These are phyloP conservation scores for Exophiala sideris DNA, from an alignment of 2,329 filamentous ascomycete genomes.

Conservation along the genomic window DNA sequence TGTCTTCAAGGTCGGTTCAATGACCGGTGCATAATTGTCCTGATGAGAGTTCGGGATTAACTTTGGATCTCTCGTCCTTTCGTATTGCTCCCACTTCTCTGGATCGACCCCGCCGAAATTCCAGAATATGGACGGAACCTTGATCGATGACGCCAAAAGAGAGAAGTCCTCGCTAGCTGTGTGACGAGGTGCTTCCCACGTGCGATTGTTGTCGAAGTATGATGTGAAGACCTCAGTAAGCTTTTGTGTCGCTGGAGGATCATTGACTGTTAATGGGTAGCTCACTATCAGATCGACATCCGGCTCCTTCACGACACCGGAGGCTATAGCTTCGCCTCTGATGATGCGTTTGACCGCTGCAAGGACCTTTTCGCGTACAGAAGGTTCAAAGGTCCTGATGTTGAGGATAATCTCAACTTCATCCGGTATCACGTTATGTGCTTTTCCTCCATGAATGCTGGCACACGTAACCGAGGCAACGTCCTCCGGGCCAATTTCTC, in stretches of 20 bases:
- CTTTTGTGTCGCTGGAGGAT: constrained; percentile 40
- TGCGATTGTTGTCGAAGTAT: constrained; percentile 42
- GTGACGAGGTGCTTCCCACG: constrained; percentile 9
- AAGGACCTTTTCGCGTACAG: constrained; percentile 48
- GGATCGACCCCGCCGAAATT: constrained; percentile 47
- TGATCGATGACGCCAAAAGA: constrained; percentile 50
- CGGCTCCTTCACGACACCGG: constrained; percentile 48
- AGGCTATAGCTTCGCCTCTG: constrained; percentile 53
- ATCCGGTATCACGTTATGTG: constrained; percentile 59
- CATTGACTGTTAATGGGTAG: constrained; percentile 55
- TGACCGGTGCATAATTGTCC: constrained; percentile 55
- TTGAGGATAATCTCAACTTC: constrained; percentile 54
- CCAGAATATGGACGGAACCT: constrained; percentile 54
- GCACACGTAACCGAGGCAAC: constrained; percentile 57
- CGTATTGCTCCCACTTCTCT: constrained; percentile 5
- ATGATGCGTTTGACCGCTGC: constrained; percentile 51
- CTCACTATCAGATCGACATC: constrained; percentile 44
- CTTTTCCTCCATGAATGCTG: constrained; percentile 54
- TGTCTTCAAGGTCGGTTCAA: constrained; percentile 55
- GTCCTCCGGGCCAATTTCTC: constrained; percentile 53
- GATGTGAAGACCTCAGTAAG: constrained; percentile 45
- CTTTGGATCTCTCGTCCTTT: constrained; percentile 1
- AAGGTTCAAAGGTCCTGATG: constrained; percentile 46
- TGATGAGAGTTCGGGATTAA: constrained; percentile 54
- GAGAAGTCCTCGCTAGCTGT: constrained; percentile 56